Evolutionary conservation across 2,329 filamentous ascomycete genomes (phyloP).

Genomic region (Tothia fuscella): DNA sequence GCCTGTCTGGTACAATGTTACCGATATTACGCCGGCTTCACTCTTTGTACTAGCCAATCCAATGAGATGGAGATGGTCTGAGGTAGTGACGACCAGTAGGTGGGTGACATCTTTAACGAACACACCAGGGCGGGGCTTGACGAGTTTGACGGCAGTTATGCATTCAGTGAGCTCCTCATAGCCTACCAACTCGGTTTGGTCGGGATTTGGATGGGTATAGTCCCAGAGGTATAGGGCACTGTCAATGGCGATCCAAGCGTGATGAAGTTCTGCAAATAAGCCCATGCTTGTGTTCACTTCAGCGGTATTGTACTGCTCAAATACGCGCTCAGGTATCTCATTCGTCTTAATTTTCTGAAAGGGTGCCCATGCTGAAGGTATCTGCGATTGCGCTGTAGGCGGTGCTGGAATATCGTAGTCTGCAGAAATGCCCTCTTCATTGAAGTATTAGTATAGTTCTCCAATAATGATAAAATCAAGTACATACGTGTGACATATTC

Average conservation of each 20-base stretch:
- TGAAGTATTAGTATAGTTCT: constrained; percentile 1
- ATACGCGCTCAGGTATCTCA: constrained; percentile 81
- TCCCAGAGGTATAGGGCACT: constrained; percentile 97
- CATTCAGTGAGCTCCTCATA: constrained; percentile 81
- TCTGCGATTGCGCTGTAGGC: too few species aligned
- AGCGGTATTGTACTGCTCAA: constrained; percentile 81
- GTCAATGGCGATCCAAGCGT: constrained; percentile 93
- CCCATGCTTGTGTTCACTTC: constrained; percentile 90
- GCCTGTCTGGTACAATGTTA: constrained; percentile 77
- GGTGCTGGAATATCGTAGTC: constrained; percentile 70
- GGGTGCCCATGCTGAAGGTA: constrained; percentile 74
- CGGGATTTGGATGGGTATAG: constrained; percentile 83
- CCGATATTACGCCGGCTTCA: constrained; percentile 53
- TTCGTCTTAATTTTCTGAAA: constrained; percentile 82
- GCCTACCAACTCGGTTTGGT: constrained; percentile 78
- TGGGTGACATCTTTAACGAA: constrained; percentile 80
- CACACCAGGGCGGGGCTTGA: constrained; percentile 72
- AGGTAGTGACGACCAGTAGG: constrained; percentile 79
- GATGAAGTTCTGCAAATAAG: constrained; percentile 84
- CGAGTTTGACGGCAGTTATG: constrained; percentile 83
- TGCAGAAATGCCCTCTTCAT: constrained; percentile 76
- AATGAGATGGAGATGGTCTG: constrained; percentile 73
- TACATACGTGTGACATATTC: constrained; percentile 75
- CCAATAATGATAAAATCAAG: constrained; percentile 8
- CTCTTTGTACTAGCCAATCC: constrained; percentile 60